These are phyloP conservation scores for Geotrichum australiense DNA, from an alignment of 1,139 yeast species.

Conservation along the genomic window DNA sequence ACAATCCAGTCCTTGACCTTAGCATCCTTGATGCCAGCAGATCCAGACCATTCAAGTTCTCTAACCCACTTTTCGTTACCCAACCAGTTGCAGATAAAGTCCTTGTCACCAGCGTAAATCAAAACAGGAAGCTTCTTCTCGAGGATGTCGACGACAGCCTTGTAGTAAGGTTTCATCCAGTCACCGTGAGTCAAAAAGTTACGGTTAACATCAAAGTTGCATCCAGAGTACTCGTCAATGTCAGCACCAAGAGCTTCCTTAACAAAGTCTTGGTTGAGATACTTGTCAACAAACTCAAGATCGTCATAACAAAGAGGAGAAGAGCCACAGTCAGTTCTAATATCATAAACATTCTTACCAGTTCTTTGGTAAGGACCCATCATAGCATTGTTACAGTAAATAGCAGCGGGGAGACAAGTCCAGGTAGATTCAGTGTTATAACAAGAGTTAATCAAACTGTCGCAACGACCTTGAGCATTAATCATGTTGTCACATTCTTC, in stretches of 20 bases:
- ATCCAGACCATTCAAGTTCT: conserved; percentile 55
- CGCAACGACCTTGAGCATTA: conserved; percentile 51
- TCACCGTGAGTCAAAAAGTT: conserved; percentile 57
- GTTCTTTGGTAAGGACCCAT: conserved; percentile 50
- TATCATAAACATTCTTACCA: conserved; percentile 64
- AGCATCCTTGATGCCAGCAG: conserved; percentile 31
- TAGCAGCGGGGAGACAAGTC: conserved; percentile 53
- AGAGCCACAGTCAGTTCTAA: conserved; percentile 52
- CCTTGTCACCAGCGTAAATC: conserved; percentile 85
- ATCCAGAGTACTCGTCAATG: conserved; percentile 48
- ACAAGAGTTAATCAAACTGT: conserved; percentile 46
- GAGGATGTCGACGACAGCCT: conserved; percentile 50
- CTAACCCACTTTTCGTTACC: conserved; percentile 79
- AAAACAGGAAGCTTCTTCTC: conserved; percentile 63
- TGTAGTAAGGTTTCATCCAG: conserved; percentile 58
- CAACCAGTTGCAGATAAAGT: conserved; percentile 84
- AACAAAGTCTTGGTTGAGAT: conserved; percentile 53
- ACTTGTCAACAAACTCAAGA: conserved; percentile 48
- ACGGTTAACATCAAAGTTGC: conserved; percentile 50
- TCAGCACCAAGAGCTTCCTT: conserved; percentile 55
- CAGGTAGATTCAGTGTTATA: conserved; percentile 47
- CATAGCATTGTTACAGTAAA: conserved; percentile 64
- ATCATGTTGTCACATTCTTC: conserved; percentile 55
- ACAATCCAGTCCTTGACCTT: conserved; percentile 36
- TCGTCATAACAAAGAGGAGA: conserved; percentile 53